Evolutionary conservation across 148 eudicot genomes (phyloP), one percentile per base, ranked within the genome.

Genomic region (Tetragonia tetragonoides): DNA sequence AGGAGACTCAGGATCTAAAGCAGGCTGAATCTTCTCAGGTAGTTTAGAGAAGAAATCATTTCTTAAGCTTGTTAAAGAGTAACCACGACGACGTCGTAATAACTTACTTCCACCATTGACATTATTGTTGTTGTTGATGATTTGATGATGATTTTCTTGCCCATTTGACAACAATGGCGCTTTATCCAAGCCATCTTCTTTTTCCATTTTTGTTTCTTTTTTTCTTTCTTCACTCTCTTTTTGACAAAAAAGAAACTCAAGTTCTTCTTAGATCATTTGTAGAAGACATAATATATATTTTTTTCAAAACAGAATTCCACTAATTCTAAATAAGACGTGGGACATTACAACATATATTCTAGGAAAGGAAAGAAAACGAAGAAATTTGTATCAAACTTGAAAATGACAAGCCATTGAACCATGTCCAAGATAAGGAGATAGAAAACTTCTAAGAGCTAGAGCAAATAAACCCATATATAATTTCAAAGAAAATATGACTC

Each of bases 1-100:
- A 70, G 94, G 93, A 34, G 85, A 78, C 75, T 93, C 98, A 60
- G 93, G 95, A 87, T 93, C 94, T 76, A 91, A 70, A 1, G 80
- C 88, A 37, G 86, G 75, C 42, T 78, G 82, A 49, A 93, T 83
- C 80, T 93, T 93, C 16, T 85, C 84, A 41, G 98, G 98, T 78
- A 93, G 80, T 41, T 84, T 90, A 56, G 98, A 88, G 28, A 93
- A 75, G 87, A 93, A 93, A 63, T 87, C 90, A 40, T 74, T 63
- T 68, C 85, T 88, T 37, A 91, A 68, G 47, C 68, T 84, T 51
- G 82, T 79, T 57, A 84, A 83, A 4, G 89, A 86, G 72, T 74
- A 81, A 46, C 20, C 47, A 5, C 71, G 75, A 41, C 75, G 68
- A 68, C 75, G 70, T 47, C 42, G 49, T 75, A 34, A 9, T 10